Percentiles rank a stretch among this genome's conserved stretches.
phyloP scores from a whole-genome alignment of 495 filamentous ascomycete species.

The Lentithecium fluviatile region DNA sequence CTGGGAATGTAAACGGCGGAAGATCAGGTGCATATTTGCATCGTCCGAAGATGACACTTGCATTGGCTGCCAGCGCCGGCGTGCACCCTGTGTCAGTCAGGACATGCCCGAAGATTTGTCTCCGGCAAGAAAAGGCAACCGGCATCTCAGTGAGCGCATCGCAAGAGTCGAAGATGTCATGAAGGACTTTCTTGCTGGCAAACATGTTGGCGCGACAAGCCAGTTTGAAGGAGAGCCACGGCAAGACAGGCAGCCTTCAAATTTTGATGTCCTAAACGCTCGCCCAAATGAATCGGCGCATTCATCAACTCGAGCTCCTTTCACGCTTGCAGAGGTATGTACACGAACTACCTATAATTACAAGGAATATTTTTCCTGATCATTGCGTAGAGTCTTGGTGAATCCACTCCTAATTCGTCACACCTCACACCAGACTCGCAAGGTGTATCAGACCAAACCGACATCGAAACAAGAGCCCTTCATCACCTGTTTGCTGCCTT shows the following conservation, averaged over 20 bases:
- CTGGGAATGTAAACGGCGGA: conserved; percentile 7
- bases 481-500: too few relatives aligned
- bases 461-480: too few relatives aligned
- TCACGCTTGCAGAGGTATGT: too few relatives aligned
- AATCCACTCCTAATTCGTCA: too few relatives aligned
- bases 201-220: background rate
- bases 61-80: background rate
- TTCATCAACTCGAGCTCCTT: background rate
- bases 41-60: background rate
- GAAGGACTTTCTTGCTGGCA: background rate
- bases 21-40: background rate
- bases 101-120: background rate
- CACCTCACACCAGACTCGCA: too few relatives aligned
- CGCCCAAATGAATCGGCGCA: background rate
- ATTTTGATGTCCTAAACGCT: background rate
- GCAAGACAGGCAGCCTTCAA: background rate
- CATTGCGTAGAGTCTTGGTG: background rate
- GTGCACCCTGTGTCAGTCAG: conserved; percentile 1
- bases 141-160: background rate
- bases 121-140: background rate
- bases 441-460: too few relatives aligned
- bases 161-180: background rate
- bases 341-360: background rate
- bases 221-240: background rate
- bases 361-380: background rate